Evolutionary conservation across 83 land plant genomes (phyloP), one percentile per base, ranked within the genome.

Genomic region (Thuja plicata): DNA sequence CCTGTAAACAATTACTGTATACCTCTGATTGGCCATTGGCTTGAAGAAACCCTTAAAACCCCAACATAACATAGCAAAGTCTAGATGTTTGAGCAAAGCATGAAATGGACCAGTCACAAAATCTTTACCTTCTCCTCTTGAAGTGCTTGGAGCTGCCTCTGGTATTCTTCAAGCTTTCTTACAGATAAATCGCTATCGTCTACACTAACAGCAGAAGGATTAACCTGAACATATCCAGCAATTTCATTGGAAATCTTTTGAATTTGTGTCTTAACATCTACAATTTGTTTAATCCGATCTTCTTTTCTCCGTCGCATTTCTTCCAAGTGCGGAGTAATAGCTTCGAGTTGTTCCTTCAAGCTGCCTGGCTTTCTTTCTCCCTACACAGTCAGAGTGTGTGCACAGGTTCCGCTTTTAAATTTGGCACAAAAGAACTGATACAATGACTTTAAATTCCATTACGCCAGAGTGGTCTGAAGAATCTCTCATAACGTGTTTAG

Each of bases 61-160:
- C 46, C 43, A 12, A 57, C 17, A 84, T 43, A 50, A 5, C 60
- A 32, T 50, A 52, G 30, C 19, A 24, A 32, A 43, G 8, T 17
- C 12, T 50, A 6, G 19, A 46, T 2, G 57, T 15, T 54, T 54
- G 57, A 12, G 2, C 66, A 85, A 24, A 54, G 0, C 3, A 86
- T 32, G 27, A 16, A 86, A 54, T 52, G 34, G 34, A 48, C 15
- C 13, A 15, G 50, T 45, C 16, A 48, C n/a, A 87, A 24, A 8
- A 17, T 34, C 12, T 71, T 21, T 89, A 93, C 97, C 96, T 96
- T 96, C 84, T 96, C 95, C 60, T 89, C 91, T 81, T 93, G 95
- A 48, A 96, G 93, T 27, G 84, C n/a, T 88, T 90, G 88, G 21
- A 93, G 86, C 40, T 91, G 92, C 30, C 40, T 90, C 35, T 91